phyloP scores from a whole-genome alignment of 1,139 yeast species.

The Hansenula anomala region DNA sequence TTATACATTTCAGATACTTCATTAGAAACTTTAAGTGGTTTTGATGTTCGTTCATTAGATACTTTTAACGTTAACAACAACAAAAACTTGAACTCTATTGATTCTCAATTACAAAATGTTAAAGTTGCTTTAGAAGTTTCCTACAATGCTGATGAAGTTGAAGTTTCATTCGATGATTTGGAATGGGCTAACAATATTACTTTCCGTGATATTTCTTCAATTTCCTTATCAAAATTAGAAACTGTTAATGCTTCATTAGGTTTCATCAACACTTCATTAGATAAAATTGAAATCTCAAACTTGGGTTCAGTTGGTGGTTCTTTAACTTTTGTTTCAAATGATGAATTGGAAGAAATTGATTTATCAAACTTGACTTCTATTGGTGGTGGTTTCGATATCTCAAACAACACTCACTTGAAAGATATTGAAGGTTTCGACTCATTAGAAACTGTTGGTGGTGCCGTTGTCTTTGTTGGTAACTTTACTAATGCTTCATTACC shows the following conservation, averaged over 20 bases:
- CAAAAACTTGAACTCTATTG: slow-evolving; percentile 60
- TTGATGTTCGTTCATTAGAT: slow-evolving; percentile 67
- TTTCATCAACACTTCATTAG: slow-evolving; percentile 60
- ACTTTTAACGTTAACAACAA: slow-evolving; percentile 88
- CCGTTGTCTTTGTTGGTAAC: slow-evolving; percentile 74
- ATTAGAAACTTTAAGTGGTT: slow-evolving; percentile 73
- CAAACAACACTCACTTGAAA: slow-evolving; percentile 72
- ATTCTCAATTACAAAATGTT: slow-evolving; percentile 71
- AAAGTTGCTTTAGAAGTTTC: slow-evolving; percentile 73
- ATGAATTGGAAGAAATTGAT: slow-evolving; percentile 61
- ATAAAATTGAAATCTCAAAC: slow-evolving; percentile 49
- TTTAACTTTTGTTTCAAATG: slow-evolving; percentile 70
- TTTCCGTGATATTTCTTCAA: slow-evolving; percentile 71
- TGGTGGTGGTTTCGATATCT: slow-evolving; percentile 86
- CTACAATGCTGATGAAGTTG: slow-evolving; percentile 75
- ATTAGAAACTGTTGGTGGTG: slow-evolving; percentile 78
- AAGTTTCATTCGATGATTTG: slow-evolving; percentile 64
- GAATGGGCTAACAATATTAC: slow-evolving; percentile 82
- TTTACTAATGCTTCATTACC: slow-evolving; percentile 77
- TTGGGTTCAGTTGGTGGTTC: slow-evolving; percentile 73
- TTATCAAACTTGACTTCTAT: slow-evolving; percentile 66
- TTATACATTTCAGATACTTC: slow-evolving; percentile 84
- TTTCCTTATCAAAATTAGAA: slow-evolving; percentile 65
- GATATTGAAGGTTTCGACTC: slow-evolving; percentile 69
- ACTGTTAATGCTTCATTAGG: slow-evolving; percentile 77